These are phyloP conservation scores for Helicosporidium sp. DNA, from an alignment of 139 green algal species.

Conservation along the genomic window DNA sequence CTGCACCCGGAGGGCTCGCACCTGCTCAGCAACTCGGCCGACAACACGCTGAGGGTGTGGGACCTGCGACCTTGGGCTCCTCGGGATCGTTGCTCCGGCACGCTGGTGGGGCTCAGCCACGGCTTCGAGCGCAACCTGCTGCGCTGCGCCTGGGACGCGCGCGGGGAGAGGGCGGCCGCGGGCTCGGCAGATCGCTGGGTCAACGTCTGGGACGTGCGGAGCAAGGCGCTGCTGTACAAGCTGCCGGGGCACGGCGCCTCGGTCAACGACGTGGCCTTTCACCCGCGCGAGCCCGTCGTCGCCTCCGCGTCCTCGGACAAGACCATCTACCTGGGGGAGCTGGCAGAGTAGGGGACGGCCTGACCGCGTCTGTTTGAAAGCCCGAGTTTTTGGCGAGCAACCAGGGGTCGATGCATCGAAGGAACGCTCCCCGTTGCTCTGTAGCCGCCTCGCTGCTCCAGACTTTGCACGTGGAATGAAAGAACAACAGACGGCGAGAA, in stretches of 20 bases:
- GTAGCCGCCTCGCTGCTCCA: no score
- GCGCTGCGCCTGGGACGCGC: constrained; percentile 71
- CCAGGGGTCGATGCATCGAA: neutral
- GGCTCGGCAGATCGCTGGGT: constrained; percentile 74
- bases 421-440: no score
- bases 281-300: constrained; percentile 78
- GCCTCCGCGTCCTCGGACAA: constrained; percentile 49
- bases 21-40: constrained; percentile 88
- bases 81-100: constrained; percentile 53
- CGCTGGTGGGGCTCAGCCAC: constrained; percentile 61
- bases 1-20: constrained; percentile 64
- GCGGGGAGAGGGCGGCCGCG: constrained; percentile 47
- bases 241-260: constrained; percentile 78
- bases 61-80: constrained; percentile 75
- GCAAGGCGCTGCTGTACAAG: constrained; percentile 51
- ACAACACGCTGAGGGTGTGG: constrained; percentile 76
- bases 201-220: constrained; percentile 42
- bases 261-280: constrained; percentile 85
- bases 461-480: no score
- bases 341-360: constrained; percentile 21
- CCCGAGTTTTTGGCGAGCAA: no score
- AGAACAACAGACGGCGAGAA: no score
- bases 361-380: neutral
- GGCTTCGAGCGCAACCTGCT: constrained; percentile 82
- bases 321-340: constrained; percentile 68